Evolutionary conservation across 805 yeast genomes (phyloP), one percentile per base, ranked within the genome.

Genomic region (Candida koratica): DNA sequence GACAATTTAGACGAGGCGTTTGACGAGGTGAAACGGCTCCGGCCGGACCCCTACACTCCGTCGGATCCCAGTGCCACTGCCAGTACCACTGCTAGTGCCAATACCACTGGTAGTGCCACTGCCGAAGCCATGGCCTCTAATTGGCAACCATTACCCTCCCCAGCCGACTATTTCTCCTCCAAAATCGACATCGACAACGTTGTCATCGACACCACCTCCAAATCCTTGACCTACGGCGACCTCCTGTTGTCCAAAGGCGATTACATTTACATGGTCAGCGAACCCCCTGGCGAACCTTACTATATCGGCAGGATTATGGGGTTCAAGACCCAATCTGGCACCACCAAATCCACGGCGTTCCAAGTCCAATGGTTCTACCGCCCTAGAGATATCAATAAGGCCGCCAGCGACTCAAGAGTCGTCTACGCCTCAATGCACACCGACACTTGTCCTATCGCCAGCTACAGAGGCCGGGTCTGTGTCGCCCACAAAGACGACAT

Each of bases 221-320:
- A 68, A 41, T 54, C 62, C 0, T 46, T 73, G 25, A 44, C 46
- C 32, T 17, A 28, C 9, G 34, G 38, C 22, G 37, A 40, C 17
- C 53, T 59, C 37, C 55, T 51, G 30, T 41, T 75, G n/a, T 42
- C 43, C 4, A 75, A 74, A 42, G 77, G 76, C 36, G 95, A 88
- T 39, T 77, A 69, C 41, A 81, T 88, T 7, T 88, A 84, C 54
- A 78, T 89, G 79, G 71, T 89, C 9, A 78, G 93, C 44, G 96
- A 87, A 56, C 96, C 96, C 1, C 87, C 96, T 0, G 93, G 95
- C 2, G 96, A 87, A 49, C 97, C 97, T 0, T 93, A 84, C 64
- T 85, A 87, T 50, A 74, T 93, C 28, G 97, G 94, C 1, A 68
- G 90, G 27, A 71, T 90, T 25, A 74, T 85, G 68, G 93, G 89